Conservation (phyloP, 2,329 filamentous ascomycete genomes). For the Monosporascus sp. region DNA sequence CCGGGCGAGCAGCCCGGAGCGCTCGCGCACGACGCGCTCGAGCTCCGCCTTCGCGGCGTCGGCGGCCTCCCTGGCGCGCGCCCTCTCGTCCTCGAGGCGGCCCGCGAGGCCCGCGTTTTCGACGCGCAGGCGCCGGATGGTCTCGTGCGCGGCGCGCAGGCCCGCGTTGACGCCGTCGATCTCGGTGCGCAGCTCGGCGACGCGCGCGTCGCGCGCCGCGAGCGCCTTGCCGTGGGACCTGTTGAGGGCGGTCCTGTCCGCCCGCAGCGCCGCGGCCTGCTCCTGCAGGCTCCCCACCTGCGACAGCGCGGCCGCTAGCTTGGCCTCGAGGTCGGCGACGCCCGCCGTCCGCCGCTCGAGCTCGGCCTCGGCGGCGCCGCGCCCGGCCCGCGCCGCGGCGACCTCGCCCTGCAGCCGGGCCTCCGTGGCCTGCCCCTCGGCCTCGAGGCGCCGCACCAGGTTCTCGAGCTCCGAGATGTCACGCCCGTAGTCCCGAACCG, state of each 20-base stretch:
- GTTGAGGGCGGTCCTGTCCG: conserved; percentile 28
- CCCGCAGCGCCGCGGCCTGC: conserved; percentile 25
- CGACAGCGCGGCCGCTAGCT: conserved; percentile 36
- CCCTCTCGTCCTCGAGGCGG: conserved; percentile 33
- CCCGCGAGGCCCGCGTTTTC: conserved; percentile 39
- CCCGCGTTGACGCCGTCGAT: conserved; percentile 36
- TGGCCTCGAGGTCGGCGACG: conserved; percentile 39
- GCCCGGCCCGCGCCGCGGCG: conserved; percentile 21
- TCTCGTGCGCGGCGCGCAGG: conserved; percentile 43
- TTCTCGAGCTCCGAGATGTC: conserved; percentile 51
- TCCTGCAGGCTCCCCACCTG: conserved; percentile 34
- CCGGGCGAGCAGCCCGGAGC: conserved; percentile 36
- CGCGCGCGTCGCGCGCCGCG: conserved; percentile 45
- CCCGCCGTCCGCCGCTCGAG: conserved; percentile 25
- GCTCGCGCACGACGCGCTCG: conserved; percentile 41
- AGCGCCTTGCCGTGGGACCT: conserved; percentile 41
- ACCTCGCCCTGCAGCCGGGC: conserved; percentile 29
- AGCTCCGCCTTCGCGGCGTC: conserved; percentile 49
- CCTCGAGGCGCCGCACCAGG: conserved; percentile 46
- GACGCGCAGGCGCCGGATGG: conserved; percentile 39
- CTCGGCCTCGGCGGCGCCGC: conserved; percentile 14
- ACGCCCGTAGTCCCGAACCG: conserved; percentile 47
- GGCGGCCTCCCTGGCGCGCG: conserved; percentile 39
- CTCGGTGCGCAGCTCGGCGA: conserved; percentile 44
- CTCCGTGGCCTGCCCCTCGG: conserved; percentile 26